Percentiles rank a stretch among this genome's conserved stretches.
Conservation (phyloP, 1,139 yeast genomes). For the Debaryomyces udenii region DNA sequence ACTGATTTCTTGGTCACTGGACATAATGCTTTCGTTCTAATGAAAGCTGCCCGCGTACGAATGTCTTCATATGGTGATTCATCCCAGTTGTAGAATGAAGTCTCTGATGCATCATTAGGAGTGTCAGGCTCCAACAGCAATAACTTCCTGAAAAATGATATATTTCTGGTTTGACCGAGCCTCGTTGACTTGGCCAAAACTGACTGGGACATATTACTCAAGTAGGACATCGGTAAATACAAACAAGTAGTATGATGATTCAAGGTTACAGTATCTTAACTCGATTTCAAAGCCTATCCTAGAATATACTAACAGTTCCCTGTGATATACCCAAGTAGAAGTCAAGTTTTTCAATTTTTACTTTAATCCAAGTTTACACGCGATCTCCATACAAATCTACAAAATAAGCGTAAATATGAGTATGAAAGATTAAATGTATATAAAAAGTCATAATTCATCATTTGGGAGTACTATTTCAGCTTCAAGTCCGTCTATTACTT, state of each 20-base stretch:
- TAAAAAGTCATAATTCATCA: constrained; percentile 6
- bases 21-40: constrained; percentile 84
- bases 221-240: constrained; percentile 7
- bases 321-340: too few relatives aligned
- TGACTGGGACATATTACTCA: constrained; percentile 6
- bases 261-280: too few relatives aligned
- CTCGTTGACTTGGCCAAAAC: constrained; percentile 8
- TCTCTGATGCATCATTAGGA: constrained; percentile 23
- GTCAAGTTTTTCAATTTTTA: constrained; percentile 2
- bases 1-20: constrained; percentile 86
- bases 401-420: constrained; percentile 4
- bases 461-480: background rate
- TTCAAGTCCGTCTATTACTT: constrained; percentile 4
- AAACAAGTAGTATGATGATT: too few relatives aligned
- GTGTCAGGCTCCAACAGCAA: constrained; percentile 37
- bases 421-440: background rate
- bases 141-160: constrained; percentile 44
- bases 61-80: constrained; percentile 87
- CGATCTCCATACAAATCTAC: background rate
- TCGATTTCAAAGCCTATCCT: too few relatives aligned
- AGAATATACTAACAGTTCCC: too few relatives aligned
- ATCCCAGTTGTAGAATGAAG: constrained; percentile 61
- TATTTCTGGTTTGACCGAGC: constrained; percentile 21
- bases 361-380: constrained; percentile 1
- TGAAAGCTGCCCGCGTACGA: constrained; percentile 88